phyloP scores from a whole-genome alignment of 768 basidiomycete genomes.

The Suillus subluteus region DNA sequence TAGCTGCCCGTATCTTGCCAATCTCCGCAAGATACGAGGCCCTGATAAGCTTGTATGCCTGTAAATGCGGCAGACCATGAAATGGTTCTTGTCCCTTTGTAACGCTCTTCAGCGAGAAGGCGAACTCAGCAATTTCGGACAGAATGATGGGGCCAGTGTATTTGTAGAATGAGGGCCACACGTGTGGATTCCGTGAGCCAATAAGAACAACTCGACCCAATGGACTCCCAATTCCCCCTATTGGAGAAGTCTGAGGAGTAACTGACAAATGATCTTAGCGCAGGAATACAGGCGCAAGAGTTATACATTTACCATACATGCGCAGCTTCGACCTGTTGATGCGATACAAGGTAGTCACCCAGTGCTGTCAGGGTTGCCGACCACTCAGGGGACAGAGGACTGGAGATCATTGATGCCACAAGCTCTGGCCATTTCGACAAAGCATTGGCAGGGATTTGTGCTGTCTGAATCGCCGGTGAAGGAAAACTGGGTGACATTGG shows the following conservation, averaged over 20 bases:
- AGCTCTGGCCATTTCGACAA: conserved; percentile 86
- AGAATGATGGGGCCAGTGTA: conserved; percentile 80
- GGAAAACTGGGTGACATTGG: conserved; percentile 71
- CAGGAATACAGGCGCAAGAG: background rate
- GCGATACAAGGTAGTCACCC: conserved; percentile 77
- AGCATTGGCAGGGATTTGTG: conserved; percentile 61
- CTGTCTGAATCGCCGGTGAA: conserved; percentile 40
- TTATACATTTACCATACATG: conserved; percentile 78
- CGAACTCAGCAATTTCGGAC: conserved; percentile 92
- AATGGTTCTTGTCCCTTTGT: conserved; percentile 88
- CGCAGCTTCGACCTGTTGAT: conserved; percentile 81
- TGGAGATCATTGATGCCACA: conserved; percentile 79
- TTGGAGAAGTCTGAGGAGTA: conserved; percentile 77
- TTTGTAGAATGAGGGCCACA: conserved; percentile 53
- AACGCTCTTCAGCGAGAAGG: conserved; percentile 70
- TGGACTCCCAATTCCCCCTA: conserved; percentile 72
- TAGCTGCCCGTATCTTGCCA: conserved; percentile 77
- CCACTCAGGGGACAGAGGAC: conserved; percentile 66
- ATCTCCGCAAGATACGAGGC: conserved; percentile 79
- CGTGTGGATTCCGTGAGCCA: conserved; percentile 67
- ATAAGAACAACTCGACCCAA: conserved; percentile 71
- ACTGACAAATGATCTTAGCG: conserved; percentile 42
- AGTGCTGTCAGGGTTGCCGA: conserved; percentile 80
- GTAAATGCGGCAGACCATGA: conserved; percentile 79
- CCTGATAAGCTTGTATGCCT: conserved; percentile 84